Evolutionary conservation across 176 grass and related monocot species (phyloP), one percentile per base, ranked within the genome.

Genomic region (Pharus latifolius): DNA sequence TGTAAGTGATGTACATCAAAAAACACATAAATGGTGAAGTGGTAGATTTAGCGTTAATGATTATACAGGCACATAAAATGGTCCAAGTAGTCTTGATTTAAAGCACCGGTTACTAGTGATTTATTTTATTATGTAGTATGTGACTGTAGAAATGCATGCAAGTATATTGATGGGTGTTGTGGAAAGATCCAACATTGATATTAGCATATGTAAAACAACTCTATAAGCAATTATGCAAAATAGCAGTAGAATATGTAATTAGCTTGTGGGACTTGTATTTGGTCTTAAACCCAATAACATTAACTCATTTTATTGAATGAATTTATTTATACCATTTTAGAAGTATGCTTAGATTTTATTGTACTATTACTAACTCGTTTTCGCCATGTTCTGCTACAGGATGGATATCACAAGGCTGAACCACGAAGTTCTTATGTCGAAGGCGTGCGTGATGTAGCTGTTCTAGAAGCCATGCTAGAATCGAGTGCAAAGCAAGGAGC

Each of bases 401-500:
- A 80, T 63, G 80, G 50, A 16, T 61, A 58, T 55, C 85, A 98
- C 68, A 74, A 81, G 72, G 86, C 89, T 61, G 87, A 93, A 38
- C 60, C 75, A 12, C 87, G 89, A 7, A 90, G 85, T 83, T 85
- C 60, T 28, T 98, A 91, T 69, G 60, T 79, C 8, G 90, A 98
- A 81, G 90, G 89, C 19, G 94, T 84, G 1, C 75, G 87, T 57
- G 94, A 98, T 55, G 87, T 98, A 25, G 94, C 90, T 2, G 90
- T 98, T 80, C 75, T 93, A 68, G 89, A 98, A 85, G 89, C 90
- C 40, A 98, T 98, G 94, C 84, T 93, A 8, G 86, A 88, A 64
- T 98, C 94, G 40, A 90, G 94, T 16, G 59, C 18, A 4, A 88
- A 93, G 32, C 79, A 93, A 83, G 89, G 89, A 57, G 47, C 71